phyloP scores from a whole-genome alignment of 2,329 filamentous ascomycete genomes.

The Shiraia sp. region DNA sequence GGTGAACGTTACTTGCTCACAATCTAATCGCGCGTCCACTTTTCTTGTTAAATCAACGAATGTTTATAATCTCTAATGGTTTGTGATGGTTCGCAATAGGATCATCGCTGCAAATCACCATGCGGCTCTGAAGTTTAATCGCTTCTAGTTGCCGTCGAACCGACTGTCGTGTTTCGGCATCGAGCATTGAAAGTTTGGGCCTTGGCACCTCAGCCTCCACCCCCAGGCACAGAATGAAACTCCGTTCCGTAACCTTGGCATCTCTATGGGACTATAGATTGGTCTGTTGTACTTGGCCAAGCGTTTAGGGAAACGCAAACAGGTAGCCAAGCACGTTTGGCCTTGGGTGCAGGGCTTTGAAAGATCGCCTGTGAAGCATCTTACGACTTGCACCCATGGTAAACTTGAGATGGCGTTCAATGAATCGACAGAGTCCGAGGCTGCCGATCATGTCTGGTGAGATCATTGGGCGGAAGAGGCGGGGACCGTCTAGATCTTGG shows the following conservation, averaged over 20 bases:
- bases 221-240: conserved; percentile 21
- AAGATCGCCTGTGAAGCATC: conserved; percentile 19
- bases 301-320: conserved; percentile 20
- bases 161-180: conserved; percentile 13
- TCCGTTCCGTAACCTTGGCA: conserved; percentile 14
- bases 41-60: not conserved
- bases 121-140: not conserved
- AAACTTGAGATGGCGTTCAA: conserved; percentile 6
- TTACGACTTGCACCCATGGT: conserved; percentile 10
- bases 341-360: conserved; percentile 6
- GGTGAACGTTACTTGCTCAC: not conserved
- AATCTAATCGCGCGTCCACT: not conserved
- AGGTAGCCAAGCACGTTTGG: conserved; percentile 29
- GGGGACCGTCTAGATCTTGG: conserved; percentile 1
- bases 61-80: not conserved
- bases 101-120: not conserved
- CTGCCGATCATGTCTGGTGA: conserved; percentile 2
- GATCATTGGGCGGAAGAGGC: conserved; percentile 5
- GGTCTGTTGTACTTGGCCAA: conserved; percentile 15
- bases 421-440: conserved; percentile 2
- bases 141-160: not conserved
- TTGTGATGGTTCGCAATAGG: not conserved
- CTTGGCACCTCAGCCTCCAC: conserved; percentile 21
- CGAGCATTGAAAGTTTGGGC: conserved; percentile 17
- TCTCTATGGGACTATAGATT: conserved; percentile 10